These are phyloP conservation scores for Candolleomyces aberdarensis DNA, from an alignment of 768 basidiomycete species.

Conservation along the genomic window DNA sequence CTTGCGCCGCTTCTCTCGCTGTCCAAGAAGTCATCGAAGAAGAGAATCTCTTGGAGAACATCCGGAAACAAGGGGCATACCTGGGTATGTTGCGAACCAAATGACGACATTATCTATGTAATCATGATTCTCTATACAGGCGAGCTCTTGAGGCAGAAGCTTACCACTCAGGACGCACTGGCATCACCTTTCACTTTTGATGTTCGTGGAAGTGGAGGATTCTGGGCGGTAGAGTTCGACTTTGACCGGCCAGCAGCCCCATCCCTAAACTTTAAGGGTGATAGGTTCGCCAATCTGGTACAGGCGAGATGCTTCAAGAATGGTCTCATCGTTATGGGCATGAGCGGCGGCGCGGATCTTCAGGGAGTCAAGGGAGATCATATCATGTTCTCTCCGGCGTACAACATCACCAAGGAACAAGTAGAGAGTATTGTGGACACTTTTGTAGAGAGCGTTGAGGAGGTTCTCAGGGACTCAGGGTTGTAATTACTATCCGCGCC, in stretches of 20 bases:
- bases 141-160: constrained; percentile 49
- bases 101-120: neutral
- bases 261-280: constrained; percentile 46
- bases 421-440: constrained; percentile 64
- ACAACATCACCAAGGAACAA: constrained; percentile 69
- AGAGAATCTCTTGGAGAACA: constrained; percentile 69
- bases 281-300: constrained; percentile 62
- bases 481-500: constrained; percentile 13
- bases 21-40: constrained; percentile 71
- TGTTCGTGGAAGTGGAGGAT: constrained; percentile 79
- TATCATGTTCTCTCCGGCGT: constrained; percentile 75
- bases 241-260: constrained; percentile 43
- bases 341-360: constrained; percentile 64
- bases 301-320: constrained; percentile 69
- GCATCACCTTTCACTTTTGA: constrained; percentile 72
- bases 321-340: constrained; percentile 69
- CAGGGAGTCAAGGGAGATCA: constrained; percentile 73
- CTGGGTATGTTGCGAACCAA: constrained; percentile 33
- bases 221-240: constrained; percentile 86
- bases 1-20: constrained; percentile 77
- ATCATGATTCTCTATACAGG: constrained; percentile 20
- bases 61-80: constrained; percentile 56
- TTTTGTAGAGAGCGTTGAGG: constrained; percentile 65
- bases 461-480: constrained; percentile 45
- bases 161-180: constrained; percentile 52